Base-by-base conservation (phyloP, 1,284 basidiomycete species). In the Spongispora temasekensis region DNA sequence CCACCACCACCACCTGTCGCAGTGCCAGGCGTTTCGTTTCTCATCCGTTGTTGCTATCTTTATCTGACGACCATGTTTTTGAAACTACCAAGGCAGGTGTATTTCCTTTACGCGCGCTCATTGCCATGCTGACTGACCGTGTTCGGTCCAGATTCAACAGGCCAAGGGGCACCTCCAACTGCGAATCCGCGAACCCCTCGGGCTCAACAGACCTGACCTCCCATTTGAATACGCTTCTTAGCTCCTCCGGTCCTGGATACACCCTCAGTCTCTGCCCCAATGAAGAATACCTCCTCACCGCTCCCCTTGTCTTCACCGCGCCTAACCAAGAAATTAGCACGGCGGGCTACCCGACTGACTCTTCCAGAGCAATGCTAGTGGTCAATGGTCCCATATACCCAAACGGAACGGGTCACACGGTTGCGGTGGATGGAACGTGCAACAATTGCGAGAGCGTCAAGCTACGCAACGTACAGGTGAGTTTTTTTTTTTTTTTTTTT, bases 281-380 rank as follows among this genome's bases (percentile, higher is more conserved):
- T 50, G 75, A 81, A 55, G 76, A 82, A 55, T 94, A 94, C 68
- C 63, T 80, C 60, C 82, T 93, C 60, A 79, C 83, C 50, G 81
- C 84, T 1, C 84, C 89, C 2, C 79, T 94, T 58, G 74, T 80
- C 21, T 93, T 92, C 68, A 79, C 85, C 2, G 82, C 84, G 8
- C 78, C 83, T 0, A 77, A 86, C 66, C 87, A 94, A 75, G 92
- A 94, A 74, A 93, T 94, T 52, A 90, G 85, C 65, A 94, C 92
- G 0, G 70, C 80, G 5, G 90, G 89, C 15, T 90, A 92, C 64
- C 92, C 92, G 0, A 84, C 80, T 0, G 84, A 77, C n/a, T 72
- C 76, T 40, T 74, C 75, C 4, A 77, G 87, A 52, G 86, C 87
- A 1, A 81, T 76, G 9, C 74, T 88, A 23, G 75, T 83, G 25